A percentile compares a stretch with the other conserved stretches of the same genome.
Conservation (phyloP, 768 basidiomycete genomes). For the Boletales sp. region DNA sequence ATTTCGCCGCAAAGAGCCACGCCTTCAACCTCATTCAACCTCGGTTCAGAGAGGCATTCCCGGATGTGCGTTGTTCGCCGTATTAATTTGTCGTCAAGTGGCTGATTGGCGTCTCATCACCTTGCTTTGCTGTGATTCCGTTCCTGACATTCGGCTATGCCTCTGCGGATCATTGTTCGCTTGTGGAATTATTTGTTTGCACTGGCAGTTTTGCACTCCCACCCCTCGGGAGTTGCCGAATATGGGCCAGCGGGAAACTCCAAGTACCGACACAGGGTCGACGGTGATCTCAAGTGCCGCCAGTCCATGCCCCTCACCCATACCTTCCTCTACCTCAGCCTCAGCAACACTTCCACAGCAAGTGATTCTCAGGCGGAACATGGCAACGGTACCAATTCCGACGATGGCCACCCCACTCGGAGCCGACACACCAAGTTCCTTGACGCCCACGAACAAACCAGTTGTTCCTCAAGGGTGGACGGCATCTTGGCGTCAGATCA, state of each 20-base stretch:
- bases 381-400: conserved; percentile 20
- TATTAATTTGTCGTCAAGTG: conserved; percentile 16
- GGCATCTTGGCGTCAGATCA: conserved; percentile 57
- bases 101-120: conserved; percentile 20
- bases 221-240: conserved; percentile 77
- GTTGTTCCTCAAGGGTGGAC: conserved; percentile 47
- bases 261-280: conserved; percentile 37
- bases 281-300: conserved; percentile 15
- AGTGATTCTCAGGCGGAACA: conserved; percentile 14
- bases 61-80: conserved; percentile 61
- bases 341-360: conserved; percentile 21
- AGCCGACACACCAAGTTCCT: conserved; percentile 16
- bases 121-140: conserved; percentile 15
- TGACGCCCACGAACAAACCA: conserved; percentile 28
- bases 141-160: conserved; percentile 14
- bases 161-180: conserved; percentile 16
- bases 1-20: conserved; percentile 77
- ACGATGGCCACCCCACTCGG: conserved; percentile 9
- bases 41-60: conserved; percentile 84
- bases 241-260: conserved; percentile 83
- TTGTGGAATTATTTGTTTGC: conserved; percentile 1
- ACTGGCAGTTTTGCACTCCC: conserved; percentile 62
- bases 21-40: conserved; percentile 77
- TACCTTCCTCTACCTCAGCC: conserved; percentile 19
- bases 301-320: conserved; percentile 14